Percentiles rank a stretch among this genome's conserved stretches.
phyloP scores from a whole-genome alignment of 768 basidiomycete genomes.

The Xanthoconium stramineum region DNA sequence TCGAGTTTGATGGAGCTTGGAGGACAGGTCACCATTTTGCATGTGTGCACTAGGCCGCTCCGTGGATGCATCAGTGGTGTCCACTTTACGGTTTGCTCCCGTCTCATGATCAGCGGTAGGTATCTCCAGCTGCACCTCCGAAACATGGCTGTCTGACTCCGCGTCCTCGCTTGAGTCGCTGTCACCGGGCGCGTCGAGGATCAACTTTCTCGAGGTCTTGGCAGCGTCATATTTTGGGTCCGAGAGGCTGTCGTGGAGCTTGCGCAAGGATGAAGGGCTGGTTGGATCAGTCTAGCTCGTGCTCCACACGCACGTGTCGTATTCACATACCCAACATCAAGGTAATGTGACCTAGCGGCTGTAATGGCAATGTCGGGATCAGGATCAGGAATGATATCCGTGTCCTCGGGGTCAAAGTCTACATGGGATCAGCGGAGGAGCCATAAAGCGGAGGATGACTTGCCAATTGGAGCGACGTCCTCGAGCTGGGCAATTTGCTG shows the following conservation, averaged over 20 bases:
- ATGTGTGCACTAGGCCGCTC: not conserved
- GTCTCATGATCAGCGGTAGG: slow-evolving; percentile 13
- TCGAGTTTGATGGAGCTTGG: slow-evolving; percentile 53
- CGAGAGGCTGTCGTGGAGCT: slow-evolving; percentile 56
- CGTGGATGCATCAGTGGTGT: slow-evolving; percentile 17
- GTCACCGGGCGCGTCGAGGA: slow-evolving; percentile 39
- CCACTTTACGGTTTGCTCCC: slow-evolving; percentile 8
- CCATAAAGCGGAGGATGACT: slow-evolving; percentile 21
- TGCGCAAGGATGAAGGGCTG: slow-evolving; percentile 71
- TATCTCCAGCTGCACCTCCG: slow-evolving; percentile 8
- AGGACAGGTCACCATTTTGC: slow-evolving; percentile 43
- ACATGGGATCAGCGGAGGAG: slow-evolving; percentile 9
- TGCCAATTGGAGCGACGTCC: slow-evolving; percentile 66
- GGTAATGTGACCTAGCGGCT: slow-evolving; percentile 67
- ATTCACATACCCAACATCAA: slow-evolving; percentile 69
- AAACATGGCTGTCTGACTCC: slow-evolving; percentile 23
- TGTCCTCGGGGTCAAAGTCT: slow-evolving; percentile 80
- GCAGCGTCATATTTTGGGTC: slow-evolving; percentile 81
- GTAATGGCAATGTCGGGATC: slow-evolving; percentile 31
- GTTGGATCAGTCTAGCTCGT: slow-evolving; percentile 3
- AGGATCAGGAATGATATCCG: slow-evolving; percentile 37
- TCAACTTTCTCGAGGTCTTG: slow-evolving; percentile 56
- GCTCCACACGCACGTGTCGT: slow-evolving; percentile 20
- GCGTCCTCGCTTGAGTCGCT: slow-evolving; percentile 6
- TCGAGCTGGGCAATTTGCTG: slow-evolving; percentile 83